phyloP scores from a whole-genome alignment of 768 basidiomycete genomes.

The Pholiota conissans region DNA sequence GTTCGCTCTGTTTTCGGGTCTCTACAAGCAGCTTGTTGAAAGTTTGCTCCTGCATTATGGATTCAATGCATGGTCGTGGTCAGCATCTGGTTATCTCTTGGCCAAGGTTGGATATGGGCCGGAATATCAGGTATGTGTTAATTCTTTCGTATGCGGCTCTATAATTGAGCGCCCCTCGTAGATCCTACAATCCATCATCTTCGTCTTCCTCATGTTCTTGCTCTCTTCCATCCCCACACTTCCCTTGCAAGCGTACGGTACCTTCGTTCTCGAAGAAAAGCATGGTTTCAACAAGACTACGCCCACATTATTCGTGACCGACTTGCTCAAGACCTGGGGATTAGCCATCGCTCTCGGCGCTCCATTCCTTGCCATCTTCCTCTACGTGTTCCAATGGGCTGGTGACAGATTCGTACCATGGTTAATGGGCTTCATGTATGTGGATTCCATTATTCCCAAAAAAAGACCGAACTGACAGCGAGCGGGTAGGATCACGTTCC shows the following conservation, averaged over 20 bases:
- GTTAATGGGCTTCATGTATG: constrained; percentile 91
- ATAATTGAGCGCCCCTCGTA: constrained; percentile 25
- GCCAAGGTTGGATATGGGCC: constrained; percentile 61
- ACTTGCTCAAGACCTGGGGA: constrained; percentile 79
- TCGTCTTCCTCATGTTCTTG: constrained; percentile 66
- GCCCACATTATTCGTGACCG: constrained; percentile 67
- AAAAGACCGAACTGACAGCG: background rate
- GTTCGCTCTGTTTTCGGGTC: constrained; percentile 71
- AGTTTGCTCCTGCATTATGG: constrained; percentile 72
- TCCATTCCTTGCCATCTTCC: constrained; percentile 85
- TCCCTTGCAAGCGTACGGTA: constrained; percentile 81
- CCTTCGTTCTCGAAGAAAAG: constrained; percentile 92
- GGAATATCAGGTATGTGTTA: constrained; percentile 68
- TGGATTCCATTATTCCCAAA: constrained; percentile 9
- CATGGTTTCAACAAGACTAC: constrained; percentile 99
- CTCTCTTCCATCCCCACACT: constrained; percentile 67
- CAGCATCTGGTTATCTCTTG: constrained; percentile 48
- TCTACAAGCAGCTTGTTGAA: constrained; percentile 74
- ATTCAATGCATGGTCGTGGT: constrained; percentile 85
- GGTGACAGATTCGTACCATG: constrained; percentile 91
- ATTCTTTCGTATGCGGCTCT: constrained; percentile 1
- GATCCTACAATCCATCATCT: constrained; percentile 85
- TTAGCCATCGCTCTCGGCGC: constrained; percentile 72
- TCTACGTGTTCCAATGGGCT: constrained; percentile 90
- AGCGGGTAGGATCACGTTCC: constrained; percentile 67